Percentiles rank a stretch among this genome's conserved stretches.
Evolutionary conservation across 805 yeast species (phyloP).

Genomic region (Candida patagonica): DNA sequence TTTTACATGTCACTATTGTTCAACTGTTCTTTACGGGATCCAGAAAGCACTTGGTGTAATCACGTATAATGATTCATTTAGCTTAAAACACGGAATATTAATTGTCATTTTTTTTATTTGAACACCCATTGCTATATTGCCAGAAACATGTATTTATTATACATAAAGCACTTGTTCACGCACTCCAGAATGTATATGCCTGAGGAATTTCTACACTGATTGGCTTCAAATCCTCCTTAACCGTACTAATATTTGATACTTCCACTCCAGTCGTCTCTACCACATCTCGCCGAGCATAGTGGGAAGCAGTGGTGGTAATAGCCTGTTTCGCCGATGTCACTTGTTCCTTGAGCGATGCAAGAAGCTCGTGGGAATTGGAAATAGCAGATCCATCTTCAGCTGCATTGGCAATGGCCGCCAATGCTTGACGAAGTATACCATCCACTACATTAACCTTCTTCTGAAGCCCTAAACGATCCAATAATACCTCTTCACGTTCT

Average conservation of each 20-base stretch:
- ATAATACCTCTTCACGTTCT: conserved; percentile 36
- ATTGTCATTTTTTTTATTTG: too few relatives aligned
- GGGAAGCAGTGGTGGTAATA: conserved; percentile 4
- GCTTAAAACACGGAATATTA: too few relatives aligned
- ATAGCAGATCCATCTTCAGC: conserved; percentile 6
- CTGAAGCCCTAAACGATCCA: conserved; percentile 64
- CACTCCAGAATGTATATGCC: conserved; percentile 59
- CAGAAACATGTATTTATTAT: not conserved
- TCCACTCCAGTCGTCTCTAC: not conserved
- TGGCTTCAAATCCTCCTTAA: conserved; percentile 35
- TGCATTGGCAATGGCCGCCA: conserved; percentile 20
- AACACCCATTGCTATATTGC: not conserved
- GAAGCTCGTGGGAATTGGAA: conserved; percentile 11
- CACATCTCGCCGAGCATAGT: conserved; percentile 10
- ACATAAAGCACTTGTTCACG: conserved; percentile 23
- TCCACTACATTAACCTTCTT: conserved; percentile 50
- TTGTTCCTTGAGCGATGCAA: conserved; percentile 11
- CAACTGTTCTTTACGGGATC: conserved; percentile 62
- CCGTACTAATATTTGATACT: conserved; percentile 9
- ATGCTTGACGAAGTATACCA: conserved; percentile 40
- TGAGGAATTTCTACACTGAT: conserved; percentile 54
- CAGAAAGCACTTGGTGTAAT: conserved; percentile 27
- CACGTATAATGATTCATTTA: not conserved
- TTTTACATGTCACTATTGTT: conserved; percentile 68
- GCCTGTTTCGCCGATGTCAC: not conserved